Conservation (phyloP, 305 asterid species). For the Euphrasia arctica region DNA sequence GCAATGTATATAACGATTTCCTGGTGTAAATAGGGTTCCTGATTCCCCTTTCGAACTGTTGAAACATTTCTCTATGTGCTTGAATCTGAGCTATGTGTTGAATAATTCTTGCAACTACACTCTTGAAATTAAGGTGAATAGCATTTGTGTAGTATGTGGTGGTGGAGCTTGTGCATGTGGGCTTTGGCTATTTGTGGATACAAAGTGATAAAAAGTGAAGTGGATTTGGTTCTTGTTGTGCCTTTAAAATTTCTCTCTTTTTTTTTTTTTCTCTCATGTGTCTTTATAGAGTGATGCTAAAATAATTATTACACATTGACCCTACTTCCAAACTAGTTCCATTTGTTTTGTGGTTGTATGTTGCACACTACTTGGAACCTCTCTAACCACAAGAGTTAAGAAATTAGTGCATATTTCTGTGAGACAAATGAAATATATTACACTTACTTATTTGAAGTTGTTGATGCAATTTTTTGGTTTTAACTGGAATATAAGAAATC, state of each 20-base stretch:
- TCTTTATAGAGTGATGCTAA: background rate
- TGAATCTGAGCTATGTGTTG: background rate
- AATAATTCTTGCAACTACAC: background rate
- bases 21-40: conserved; percentile 20
- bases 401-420: too few relatives aligned
- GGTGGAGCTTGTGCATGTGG: background rate
- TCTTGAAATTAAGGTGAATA: background rate
- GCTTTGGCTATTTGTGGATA: background rate
- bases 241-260: background rate
- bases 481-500: too few relatives aligned
- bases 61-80: conserved; percentile 5
- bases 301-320: background rate
- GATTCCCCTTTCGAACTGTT: conserved; percentile 14
- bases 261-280: background rate
- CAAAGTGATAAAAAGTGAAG: background rate
- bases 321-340: background rate
- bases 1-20: background rate
- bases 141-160: background rate
- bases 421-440: too few relatives aligned
- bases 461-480: too few relatives aligned
- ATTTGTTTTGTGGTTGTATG: too few relatives aligned
- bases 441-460: too few relatives aligned
- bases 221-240: background rate
- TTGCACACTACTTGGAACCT: too few relatives aligned
- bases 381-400: too few relatives aligned